Conservation (phyloP, 2,329 filamentous ascomycete genomes). For the Hypoxylon sp. region DNA sequence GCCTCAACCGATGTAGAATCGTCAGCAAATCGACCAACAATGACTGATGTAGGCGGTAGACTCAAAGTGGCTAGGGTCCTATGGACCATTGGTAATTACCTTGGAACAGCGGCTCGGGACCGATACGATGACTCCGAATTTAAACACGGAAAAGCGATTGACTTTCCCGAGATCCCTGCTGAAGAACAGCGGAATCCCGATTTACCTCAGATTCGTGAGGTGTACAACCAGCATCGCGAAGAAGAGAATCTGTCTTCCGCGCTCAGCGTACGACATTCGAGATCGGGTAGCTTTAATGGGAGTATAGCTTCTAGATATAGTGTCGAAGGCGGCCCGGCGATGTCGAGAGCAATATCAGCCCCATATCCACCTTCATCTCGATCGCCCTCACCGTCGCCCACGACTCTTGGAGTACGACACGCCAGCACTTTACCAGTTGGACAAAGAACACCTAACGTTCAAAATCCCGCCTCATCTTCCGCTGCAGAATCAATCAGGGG, state of each 20-base stretch:
- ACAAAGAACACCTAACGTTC: constrained; percentile 6
- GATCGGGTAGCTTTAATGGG: constrained; percentile 58
- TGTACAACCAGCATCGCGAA: constrained; percentile 58
- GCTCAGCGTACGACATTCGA: constrained; percentile 53
- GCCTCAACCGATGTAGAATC: constrained; percentile 23
- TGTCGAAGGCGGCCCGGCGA: constrained; percentile 41
- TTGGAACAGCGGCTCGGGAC: constrained; percentile 65
- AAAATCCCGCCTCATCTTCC: constrained; percentile 6
- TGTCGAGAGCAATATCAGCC: constrained; percentile 38
- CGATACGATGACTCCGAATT: constrained; percentile 66
- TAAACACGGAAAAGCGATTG: constrained; percentile 60
- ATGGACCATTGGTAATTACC: constrained; percentile 60
- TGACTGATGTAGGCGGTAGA: constrained; percentile 54
- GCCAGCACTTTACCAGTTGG: constrained; percentile 43
- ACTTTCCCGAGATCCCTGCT: constrained; percentile 71
- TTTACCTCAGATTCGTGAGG: constrained; percentile 57
- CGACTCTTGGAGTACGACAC: constrained; percentile 37
- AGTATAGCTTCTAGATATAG: constrained; percentile 53
- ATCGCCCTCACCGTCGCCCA: constrained; percentile 43
- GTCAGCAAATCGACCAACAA: constrained; percentile 5
- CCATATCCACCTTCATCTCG: constrained; percentile 27
- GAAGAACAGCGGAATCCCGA: constrained; percentile 63
- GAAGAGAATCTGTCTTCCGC: constrained; percentile 53
- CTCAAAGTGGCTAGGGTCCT: constrained; percentile 62
- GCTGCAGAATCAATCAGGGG: constrained; percentile 41